Base-by-base conservation (phyloP, 2,329 filamentous ascomycete species). In the Herpotrichia juniperi region DNA sequence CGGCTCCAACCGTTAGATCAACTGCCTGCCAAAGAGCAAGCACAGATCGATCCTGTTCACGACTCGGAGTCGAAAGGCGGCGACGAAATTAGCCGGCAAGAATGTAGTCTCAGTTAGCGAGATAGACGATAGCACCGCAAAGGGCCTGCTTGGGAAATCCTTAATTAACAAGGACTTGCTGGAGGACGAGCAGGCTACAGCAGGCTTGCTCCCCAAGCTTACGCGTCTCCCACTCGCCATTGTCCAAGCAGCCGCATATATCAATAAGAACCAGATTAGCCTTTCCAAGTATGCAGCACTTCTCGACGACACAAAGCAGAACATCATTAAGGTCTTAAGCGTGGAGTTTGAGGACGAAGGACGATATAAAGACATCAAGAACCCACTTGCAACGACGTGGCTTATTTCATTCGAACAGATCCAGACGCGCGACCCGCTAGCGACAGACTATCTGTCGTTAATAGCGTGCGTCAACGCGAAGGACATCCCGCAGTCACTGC, bases 321-420 rank as follows among this genome's bases (percentile, higher is more conserved):
- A n/a, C 76, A 0, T 49, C 76, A 4, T 49, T 55, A 42, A 68
- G 75, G 14, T 75, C 78, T 30, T 58, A 56, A 4, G 75, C 77
- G 49, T 56, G 67, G 1, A 69, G 59, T 0, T 73, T 22, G 77
- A 79, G 51, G 47, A 30, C 11, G 54, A 44, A 1, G 60, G 71
- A 1, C n/a, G n/a, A n/a, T n/a, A n/a, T 61, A 10, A 28, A 50
- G 17, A 30, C 44, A 31, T 35, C 54, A 67, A 68, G 22, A 74
- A 78, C 22, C 68, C 77, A 1, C 66, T 79, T 0, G 74, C 74
- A 0, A 73, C 66, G 0, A 79, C 78, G 0, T 80, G 68, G 71
- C 54, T 78, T 0, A 68, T 79, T 4, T 78, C 76, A 0, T 80
- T 81, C 42, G 61, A 74, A n/a, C 71, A 62, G 12, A 50, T 54